These are phyloP conservation scores for Eimeria tenella DNA, from an alignment of 169 alveolate genomes.

Conservation along the genomic window DNA sequence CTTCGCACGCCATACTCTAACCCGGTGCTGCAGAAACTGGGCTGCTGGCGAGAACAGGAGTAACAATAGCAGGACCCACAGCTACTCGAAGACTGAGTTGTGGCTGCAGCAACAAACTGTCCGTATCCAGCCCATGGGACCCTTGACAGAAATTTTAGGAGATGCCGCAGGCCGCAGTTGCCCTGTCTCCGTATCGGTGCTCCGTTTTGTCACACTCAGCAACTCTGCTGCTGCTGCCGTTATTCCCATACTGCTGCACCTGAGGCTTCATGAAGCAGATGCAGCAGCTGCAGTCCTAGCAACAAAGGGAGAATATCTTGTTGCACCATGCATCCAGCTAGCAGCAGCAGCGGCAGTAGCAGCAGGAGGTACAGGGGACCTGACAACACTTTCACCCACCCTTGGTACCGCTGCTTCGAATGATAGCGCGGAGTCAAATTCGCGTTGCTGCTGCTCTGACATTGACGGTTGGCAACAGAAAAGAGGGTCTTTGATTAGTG, in stretches of 20 bases:
- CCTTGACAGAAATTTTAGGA: constrained; percentile 23
- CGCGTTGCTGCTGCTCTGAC: constrained; percentile 20
- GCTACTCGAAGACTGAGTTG: not conserved
- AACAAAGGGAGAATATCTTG: constrained; percentile 38
- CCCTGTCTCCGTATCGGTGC: constrained; percentile 58
- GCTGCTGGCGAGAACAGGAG: not conserved
- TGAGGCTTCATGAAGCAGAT: constrained; percentile 29
- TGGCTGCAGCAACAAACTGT: constrained; percentile 60
- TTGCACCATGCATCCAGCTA: constrained; percentile 25
- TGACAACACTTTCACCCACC: not conserved
- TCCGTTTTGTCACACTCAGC: constrained; percentile 30
- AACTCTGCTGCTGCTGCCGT: constrained; percentile 11
- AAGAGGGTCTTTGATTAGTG: not conserved
- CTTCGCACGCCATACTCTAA: constrained; percentile 10
- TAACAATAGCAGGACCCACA: constrained; percentile 16
- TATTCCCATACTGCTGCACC: constrained; percentile 47
- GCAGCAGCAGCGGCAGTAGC: constrained; percentile 54
- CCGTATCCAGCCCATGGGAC: constrained; percentile 60
- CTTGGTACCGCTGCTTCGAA: not conserved
- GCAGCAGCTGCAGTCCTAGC: constrained; percentile 66
- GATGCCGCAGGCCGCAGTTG: constrained; percentile 26
- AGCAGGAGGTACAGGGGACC: not conserved
- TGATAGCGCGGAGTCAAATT: not conserved
- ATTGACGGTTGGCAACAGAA: not conserved
- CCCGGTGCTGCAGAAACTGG: constrained; percentile 50